Percentiles rank a stretch among this genome's conserved stretches.
phyloP scores from a whole-genome alignment of 2,329 filamentous ascomycete genomes.

The Claviceps quebecensis region DNA sequence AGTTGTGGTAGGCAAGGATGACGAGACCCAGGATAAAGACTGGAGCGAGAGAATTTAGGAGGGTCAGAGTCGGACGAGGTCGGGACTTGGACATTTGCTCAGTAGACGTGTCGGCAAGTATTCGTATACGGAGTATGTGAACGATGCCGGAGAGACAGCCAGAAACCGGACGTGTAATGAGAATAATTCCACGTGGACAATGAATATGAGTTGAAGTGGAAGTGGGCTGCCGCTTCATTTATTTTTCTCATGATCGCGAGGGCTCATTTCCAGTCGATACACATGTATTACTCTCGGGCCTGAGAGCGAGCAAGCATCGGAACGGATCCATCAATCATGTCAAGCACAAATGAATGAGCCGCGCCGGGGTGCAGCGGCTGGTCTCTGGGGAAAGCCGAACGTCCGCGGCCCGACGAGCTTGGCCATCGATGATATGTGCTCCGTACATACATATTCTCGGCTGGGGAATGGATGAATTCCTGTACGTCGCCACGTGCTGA shows the following conservation, averaged over 20 bases:
- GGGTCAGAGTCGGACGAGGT: slow-evolving; percentile 5
- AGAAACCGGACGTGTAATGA: not conserved
- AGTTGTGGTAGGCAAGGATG: slow-evolving; percentile 2
- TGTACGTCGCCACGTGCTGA: not conserved
- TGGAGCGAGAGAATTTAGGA: not conserved
- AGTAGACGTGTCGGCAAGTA: slow-evolving; percentile 2
- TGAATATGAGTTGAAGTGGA: too few species aligned
- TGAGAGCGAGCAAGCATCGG: not conserved
- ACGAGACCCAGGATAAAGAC: slow-evolving; percentile 2
- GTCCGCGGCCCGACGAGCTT: not conserved
- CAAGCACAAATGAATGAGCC: not conserved
- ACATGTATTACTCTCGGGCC: not conserved
- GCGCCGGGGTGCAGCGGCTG: slow-evolving; percentile 3
- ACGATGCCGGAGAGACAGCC: slow-evolving; percentile 1
- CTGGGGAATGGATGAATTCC: not conserved
- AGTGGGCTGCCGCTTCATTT: too few species aligned
- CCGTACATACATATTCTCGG: not conserved
- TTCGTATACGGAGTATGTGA: not conserved
- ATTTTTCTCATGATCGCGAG: too few species aligned
- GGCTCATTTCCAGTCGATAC: too few species aligned
- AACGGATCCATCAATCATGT: not conserved
- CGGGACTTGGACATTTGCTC: slow-evolving; percentile 4
- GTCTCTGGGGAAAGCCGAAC: not conserved
- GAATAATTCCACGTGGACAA: not conserved
- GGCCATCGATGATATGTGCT: not conserved